phyloP scores from a whole-genome alignment of 2,329 filamentous ascomycete species.

The Trichoderma koningii region DNA sequence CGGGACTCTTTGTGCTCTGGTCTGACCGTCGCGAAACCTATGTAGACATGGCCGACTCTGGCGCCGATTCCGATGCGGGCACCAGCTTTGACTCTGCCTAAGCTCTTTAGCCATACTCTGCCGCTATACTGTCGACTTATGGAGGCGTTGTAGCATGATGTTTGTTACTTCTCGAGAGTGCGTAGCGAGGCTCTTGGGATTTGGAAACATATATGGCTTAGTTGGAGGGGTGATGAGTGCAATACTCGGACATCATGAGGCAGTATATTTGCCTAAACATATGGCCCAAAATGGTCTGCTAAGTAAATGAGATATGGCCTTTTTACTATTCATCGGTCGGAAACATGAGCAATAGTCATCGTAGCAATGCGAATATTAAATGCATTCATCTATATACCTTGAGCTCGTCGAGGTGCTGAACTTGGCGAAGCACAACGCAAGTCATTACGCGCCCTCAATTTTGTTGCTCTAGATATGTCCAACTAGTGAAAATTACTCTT shows the following conservation, averaged over 20 bases:
- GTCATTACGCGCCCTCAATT: too few relatives aligned
- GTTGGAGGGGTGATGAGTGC: neutral
- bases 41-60: constrained; percentile 21
- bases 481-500: too few relatives aligned
- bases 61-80: constrained; percentile 6
- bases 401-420: neutral
- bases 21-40: neutral
- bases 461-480: too few relatives aligned
- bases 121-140: neutral
- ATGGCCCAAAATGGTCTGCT: neutral
- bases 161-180: neutral
- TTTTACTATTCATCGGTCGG: neutral
- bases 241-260: neutral
- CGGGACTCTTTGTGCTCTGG: too few relatives aligned
- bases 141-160: neutral
- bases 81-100: constrained; percentile 22
- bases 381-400: neutral
- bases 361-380: neutral
- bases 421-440: neutral
- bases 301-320: neutral
- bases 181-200: neutral
- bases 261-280: constrained; percentile 8
- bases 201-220: constrained; percentile 6
- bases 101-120: neutral
- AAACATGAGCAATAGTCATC: neutral